phyloP scores from a whole-genome alignment of 306 rosid genomes.

The Alnus rubra region DNA sequence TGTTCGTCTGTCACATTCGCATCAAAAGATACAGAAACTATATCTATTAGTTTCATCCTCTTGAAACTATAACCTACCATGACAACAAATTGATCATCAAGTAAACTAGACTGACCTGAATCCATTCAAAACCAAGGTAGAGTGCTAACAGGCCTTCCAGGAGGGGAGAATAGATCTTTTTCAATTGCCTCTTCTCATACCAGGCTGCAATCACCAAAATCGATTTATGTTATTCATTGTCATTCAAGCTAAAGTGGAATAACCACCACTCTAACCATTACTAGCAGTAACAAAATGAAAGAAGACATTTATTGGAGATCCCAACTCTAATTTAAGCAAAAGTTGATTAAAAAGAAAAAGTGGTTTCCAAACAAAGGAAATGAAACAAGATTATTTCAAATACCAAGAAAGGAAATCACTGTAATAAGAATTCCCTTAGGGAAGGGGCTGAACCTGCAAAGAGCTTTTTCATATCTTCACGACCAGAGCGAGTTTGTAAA shows the following conservation, averaged over 20 bases:
- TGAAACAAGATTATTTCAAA: neutral
- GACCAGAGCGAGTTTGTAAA: conserved; percentile 71
- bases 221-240: neutral
- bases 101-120: conserved; percentile 55
- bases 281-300: too few species aligned
- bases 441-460: conserved; percentile 68
- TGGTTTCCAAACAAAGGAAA: neutral
- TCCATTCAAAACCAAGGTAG: conserved; percentile 96
- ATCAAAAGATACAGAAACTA: conserved; percentile 21
- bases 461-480: conserved; percentile 72
- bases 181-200: conserved; percentile 91
- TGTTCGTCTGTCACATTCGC: conserved; percentile 61
- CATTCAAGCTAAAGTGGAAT: neutral
- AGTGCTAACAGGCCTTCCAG: conserved; percentile 94
- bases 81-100: conserved; percentile 1
- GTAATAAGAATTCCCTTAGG: neutral
- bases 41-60: conserved; percentile 24
- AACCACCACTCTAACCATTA: neutral
- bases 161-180: conserved; percentile 89
- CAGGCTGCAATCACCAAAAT: conserved; percentile 67
- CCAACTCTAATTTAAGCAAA: too few species aligned
- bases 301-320: too few species aligned
- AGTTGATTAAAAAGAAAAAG: too few species aligned
- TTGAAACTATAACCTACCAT: neutral
- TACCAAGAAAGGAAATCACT: neutral